These are phyloP conservation scores for Botrytis pseudocinerea DNA, from an alignment of 2,329 filamentous ascomycete genomes.

Conservation along the genomic window DNA sequence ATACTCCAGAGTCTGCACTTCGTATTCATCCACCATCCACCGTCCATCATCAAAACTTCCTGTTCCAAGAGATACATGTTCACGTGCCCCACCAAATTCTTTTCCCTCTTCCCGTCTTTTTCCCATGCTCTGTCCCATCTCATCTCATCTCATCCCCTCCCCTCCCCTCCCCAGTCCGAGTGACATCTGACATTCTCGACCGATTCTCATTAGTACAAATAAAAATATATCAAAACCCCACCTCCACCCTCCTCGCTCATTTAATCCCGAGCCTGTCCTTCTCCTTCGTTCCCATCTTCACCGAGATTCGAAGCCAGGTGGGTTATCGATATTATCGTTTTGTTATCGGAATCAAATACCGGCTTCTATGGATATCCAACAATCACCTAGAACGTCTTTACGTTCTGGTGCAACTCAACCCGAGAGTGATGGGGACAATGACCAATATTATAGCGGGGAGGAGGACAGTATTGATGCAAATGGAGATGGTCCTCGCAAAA, in stretches of 20 bases:
- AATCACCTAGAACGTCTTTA: constrained; percentile 35
- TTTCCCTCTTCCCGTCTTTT: not conserved
- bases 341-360: constrained; percentile 2
- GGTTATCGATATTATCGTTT: constrained; percentile 6
- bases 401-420: constrained; percentile 34
- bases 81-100: not conserved
- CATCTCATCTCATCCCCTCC: too few relatives aligned
- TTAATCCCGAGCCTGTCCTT: constrained; percentile 27
- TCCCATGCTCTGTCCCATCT: too few relatives aligned
- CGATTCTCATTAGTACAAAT: not conserved
- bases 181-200: not conserved
- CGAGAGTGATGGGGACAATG: constrained; percentile 41
- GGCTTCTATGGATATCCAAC: constrained; percentile 38
- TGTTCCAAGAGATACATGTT: not conserved
- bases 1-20: too few relatives aligned
- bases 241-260: constrained; percentile 27
- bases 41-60: too few relatives aligned
- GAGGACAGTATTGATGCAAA: constrained; percentile 41
- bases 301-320: constrained; percentile 32
- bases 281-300: constrained; percentile 34
- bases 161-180: too few relatives aligned
- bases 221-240: not conserved
- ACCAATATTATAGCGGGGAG: constrained; percentile 34
- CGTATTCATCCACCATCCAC: too few relatives aligned
- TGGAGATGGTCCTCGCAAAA: constrained; percentile 45